Conservation (phyloP, 176 grass and related monocot species). For the Aegilops longissima region DNA sequence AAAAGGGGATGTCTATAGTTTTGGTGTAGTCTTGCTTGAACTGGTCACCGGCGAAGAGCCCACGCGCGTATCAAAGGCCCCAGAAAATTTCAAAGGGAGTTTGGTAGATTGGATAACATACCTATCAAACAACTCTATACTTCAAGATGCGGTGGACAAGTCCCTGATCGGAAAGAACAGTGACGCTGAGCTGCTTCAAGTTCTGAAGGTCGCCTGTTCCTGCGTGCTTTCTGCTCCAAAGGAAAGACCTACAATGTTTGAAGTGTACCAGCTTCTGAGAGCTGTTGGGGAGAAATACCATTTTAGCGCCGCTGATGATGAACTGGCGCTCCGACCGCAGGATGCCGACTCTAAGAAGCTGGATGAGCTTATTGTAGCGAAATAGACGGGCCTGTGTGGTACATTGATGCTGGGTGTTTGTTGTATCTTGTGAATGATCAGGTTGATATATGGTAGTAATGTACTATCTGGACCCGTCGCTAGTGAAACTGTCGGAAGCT, state of each 20-base stretch:
- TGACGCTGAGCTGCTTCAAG: slow-evolving; percentile 83
- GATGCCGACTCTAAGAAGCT: slow-evolving; percentile 39
- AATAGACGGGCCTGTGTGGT: slow-evolving; percentile 28
- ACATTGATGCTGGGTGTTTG: background rate
- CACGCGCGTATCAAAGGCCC: slow-evolving; percentile 68
- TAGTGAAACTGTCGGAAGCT: too few relatives aligned
- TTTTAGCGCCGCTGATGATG: slow-evolving; percentile 68
- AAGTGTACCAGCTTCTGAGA: slow-evolving; percentile 87
- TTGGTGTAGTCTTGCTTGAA: slow-evolving; percentile 93
- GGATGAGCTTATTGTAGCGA: slow-evolving; percentile 85
- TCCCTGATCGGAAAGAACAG: slow-evolving; percentile 79
- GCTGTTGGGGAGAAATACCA: slow-evolving; percentile 85
- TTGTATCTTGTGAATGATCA: slow-evolving; percentile 22
- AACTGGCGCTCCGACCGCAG: slow-evolving; percentile 45
- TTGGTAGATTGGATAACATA: slow-evolving; percentile 96
- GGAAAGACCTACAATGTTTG: slow-evolving; percentile 88
- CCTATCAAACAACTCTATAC: slow-evolving; percentile 83
- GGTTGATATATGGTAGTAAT: background rate
- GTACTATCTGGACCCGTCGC: background rate
- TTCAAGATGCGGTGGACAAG: slow-evolving; percentile 85
- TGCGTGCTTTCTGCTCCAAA: slow-evolving; percentile 74
- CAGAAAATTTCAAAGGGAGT: slow-evolving; percentile 86
- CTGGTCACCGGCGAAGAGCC: slow-evolving; percentile 71
- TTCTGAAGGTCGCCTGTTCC: slow-evolving; percentile 78
- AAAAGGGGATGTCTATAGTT: slow-evolving; percentile 89